A percentile compares a stretch with the other conserved stretches of the same genome.
These are phyloP conservation scores for Tetracentron sinense DNA, from an alignment of 164 flowering plant genomes.

Conservation along the genomic window DNA sequence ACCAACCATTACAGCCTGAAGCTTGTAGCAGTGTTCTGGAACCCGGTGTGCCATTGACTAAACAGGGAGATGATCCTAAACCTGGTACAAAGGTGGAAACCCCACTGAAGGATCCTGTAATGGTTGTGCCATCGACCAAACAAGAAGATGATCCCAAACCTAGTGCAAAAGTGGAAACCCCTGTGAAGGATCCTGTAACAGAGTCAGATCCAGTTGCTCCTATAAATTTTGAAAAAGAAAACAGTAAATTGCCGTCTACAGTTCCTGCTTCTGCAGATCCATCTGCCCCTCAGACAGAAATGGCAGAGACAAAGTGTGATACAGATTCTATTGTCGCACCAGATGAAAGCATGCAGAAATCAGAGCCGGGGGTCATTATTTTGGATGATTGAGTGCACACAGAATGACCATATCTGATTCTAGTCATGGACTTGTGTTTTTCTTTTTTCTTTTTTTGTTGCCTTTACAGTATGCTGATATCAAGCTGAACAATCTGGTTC, in stretches of 20 bases:
- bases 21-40: slow-evolving; percentile 4
- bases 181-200: slow-evolving; percentile 9
- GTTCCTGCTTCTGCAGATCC: slow-evolving; percentile 8
- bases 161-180: slow-evolving; percentile 3
- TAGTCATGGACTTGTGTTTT: neutral
- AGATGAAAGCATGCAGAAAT: slow-evolving; percentile 12
- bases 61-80: slow-evolving; percentile 7
- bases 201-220: slow-evolving; percentile 9
- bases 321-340: slow-evolving; percentile 1
- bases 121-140: too few species aligned
- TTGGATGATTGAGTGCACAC: slow-evolving; percentile 29
- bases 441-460: neutral
- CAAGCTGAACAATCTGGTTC: too few species aligned
- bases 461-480: too few species aligned
- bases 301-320: slow-evolving; percentile 7
- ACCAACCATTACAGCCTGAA: slow-evolving; percentile 9
- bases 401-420: neutral
- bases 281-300: neutral
- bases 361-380: slow-evolving; percentile 25
- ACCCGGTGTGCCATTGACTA: neutral
- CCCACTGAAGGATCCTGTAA: slow-evolving; percentile 9
- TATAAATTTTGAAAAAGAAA: slow-evolving; percentile 8
- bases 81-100: slow-evolving; percentile 5
- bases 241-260: slow-evolving; percentile 1
- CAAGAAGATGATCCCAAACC: slow-evolving; percentile 8